Percentiles rank a stretch among this genome's conserved stretches.
These are phyloP conservation scores for Metarhizium sp. DNA, from an alignment of 2,329 filamentous ascomycete species.

Conservation along the genomic window DNA sequence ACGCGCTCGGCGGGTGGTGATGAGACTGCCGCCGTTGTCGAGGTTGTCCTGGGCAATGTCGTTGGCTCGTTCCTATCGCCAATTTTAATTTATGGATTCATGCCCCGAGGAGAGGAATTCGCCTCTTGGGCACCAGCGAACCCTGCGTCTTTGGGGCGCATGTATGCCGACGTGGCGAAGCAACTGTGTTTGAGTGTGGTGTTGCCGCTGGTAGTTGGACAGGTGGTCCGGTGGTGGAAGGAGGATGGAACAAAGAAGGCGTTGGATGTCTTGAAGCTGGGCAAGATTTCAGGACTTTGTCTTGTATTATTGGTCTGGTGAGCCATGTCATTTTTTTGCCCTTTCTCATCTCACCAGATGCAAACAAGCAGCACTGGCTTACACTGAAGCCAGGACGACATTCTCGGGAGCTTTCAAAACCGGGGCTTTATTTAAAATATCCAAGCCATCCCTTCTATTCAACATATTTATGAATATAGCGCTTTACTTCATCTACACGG, in stretches of 20 bases:
- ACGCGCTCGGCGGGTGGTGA: no score
- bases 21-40: no score
- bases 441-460: slow-evolving; percentile 53
- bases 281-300: slow-evolving; percentile 31
- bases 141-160: slow-evolving; percentile 42
- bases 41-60: no score
- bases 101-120: slow-evolving; percentile 36
- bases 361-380: no score
- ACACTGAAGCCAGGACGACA: slow-evolving; percentile 43
- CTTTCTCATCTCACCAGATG: no score
- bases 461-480: slow-evolving; percentile 59
- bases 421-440: slow-evolving; percentile 48
- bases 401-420: slow-evolving; percentile 58
- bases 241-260: no score
- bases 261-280: no score
- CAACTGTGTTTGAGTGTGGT: slow-evolving; percentile 60
- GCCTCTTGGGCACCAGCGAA: slow-evolving; percentile 44
- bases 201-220: slow-evolving; percentile 44
- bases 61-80: no score
- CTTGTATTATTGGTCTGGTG: slow-evolving; percentile 40
- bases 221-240: no score
- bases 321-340: slow-evolving; percentile 8
- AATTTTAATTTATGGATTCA: no score
- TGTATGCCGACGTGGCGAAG: slow-evolving; percentile 59
- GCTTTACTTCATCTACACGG: slow-evolving; percentile 49